Conservation (phyloP, 1,284 basidiomycete species). For the Ceratobasidium sp. region DNA sequence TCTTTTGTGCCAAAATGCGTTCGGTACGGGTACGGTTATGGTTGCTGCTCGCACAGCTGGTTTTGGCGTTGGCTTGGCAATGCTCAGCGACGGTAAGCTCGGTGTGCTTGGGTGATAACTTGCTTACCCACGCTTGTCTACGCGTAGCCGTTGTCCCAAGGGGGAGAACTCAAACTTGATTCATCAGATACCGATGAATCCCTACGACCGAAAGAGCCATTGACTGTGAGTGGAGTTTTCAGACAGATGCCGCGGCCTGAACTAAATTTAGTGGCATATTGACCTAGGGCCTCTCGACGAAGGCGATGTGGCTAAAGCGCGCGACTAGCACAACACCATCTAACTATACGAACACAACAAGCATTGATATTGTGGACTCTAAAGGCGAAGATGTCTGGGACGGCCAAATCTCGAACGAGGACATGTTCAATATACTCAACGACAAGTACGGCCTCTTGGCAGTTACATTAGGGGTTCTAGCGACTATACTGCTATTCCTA, state of each 20-base stretch:
- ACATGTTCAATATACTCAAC: slow-evolving; percentile 23
- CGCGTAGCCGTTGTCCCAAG: not conserved
- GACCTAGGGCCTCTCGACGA: no score
- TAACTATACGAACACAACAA: not conserved
- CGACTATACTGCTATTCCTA: slow-evolving; percentile 7
- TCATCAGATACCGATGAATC: no score
- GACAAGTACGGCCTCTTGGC: slow-evolving; percentile 34
- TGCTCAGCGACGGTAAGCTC: not conserved
- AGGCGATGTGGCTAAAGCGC: not conserved
- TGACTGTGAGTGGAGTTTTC: no score
- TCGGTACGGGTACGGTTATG: not conserved
- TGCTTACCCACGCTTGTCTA: not conserved
- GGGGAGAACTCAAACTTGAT: not conserved
- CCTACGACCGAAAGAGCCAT: no score
- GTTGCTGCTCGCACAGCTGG: not conserved
- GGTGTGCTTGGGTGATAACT: not conserved
- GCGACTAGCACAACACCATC: not conserved
- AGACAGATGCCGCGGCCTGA: no score
- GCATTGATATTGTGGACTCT: not conserved
- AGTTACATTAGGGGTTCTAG: slow-evolving; percentile 17
- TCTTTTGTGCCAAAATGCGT: not conserved
- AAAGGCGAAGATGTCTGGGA: slow-evolving; percentile 31
- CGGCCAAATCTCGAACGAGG: slow-evolving; percentile 25
- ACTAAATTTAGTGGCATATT: no score
- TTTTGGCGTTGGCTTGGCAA: not conserved